Percentiles rank a stretch among this genome's conserved stretches.
Evolutionary conservation across 371 early-diverging fungal genomes (phyloP).

Genomic region (Synchytrium microbalum): DNA sequence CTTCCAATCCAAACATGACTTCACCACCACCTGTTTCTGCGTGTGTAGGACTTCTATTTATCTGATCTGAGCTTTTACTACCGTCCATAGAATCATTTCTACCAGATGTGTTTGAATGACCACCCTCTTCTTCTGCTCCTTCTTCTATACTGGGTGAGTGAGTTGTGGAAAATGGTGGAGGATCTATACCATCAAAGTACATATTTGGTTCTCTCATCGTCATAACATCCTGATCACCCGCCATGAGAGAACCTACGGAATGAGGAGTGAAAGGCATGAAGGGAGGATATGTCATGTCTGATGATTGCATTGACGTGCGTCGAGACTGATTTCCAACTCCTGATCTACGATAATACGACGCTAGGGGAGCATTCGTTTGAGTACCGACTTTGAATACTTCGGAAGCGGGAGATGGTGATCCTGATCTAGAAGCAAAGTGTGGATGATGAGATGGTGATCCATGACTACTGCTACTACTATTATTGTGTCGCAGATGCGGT

Average conservation of each 20-base stretch:
- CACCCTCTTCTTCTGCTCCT: neutral
- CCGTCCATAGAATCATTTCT: no score
- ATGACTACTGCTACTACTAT: neutral
- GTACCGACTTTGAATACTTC: neutral
- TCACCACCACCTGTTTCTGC: neutral
- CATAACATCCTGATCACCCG: neutral
- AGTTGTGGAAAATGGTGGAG: neutral
- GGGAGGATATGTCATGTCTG: neutral
- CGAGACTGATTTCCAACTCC: neutral
- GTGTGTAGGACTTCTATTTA: no score
- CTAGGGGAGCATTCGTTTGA: neutral
- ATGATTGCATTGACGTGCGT: neutral
- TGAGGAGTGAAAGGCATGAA: neutral
- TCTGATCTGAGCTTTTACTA: no score
- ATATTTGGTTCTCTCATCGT: neutral
- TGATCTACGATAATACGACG: neutral
- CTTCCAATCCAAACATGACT: neutral
- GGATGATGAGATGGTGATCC: neutral
- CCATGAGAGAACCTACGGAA: neutral
- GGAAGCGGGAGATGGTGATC: neutral
- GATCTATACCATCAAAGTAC: neutral
- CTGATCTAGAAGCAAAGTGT: neutral
- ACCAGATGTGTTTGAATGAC: no score
- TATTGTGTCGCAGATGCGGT: neutral
- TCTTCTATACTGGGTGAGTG: neutral